Conservation (phyloP, 1,284 basidiomycete genomes). For the Leucocoprinus gongylophorus region DNA sequence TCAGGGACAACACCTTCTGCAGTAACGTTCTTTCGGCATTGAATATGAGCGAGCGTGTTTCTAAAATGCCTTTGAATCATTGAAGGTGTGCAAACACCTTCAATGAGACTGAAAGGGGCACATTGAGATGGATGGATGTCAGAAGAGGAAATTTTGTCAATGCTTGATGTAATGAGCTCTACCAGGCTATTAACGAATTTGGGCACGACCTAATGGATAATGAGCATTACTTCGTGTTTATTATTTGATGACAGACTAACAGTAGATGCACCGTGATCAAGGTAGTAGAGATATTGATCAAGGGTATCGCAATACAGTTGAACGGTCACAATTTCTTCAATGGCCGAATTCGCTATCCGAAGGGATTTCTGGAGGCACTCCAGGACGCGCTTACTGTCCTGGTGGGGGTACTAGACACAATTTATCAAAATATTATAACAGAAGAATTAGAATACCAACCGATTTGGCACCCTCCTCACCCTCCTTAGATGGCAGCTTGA, state of each 20-base stretch:
- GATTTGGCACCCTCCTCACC: slow-evolving; percentile 37
- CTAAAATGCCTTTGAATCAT: slow-evolving; percentile 90
- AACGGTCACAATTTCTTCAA: slow-evolving; percentile 90
- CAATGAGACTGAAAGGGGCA: slow-evolving; percentile 75
- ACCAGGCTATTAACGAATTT: slow-evolving; percentile 94
- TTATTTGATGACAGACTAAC: slow-evolving; percentile 44
- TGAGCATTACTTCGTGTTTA: slow-evolving; percentile 1
- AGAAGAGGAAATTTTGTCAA: slow-evolving; percentile 77
- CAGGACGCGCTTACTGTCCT: slow-evolving; percentile 91
- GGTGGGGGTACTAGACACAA: slow-evolving; percentile 63
- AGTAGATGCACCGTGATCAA: slow-evolving; percentile 84
- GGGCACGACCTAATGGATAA: slow-evolving; percentile 60
- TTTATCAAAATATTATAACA: background rate
- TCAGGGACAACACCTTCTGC: slow-evolving; percentile 31
- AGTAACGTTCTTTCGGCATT: slow-evolving; percentile 58
- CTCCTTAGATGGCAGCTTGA: slow-evolving; percentile 9
- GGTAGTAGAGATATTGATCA: slow-evolving; percentile 90
- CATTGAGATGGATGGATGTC: slow-evolving; percentile 82
- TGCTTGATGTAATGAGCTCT: slow-evolving; percentile 85
- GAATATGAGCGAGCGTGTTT: slow-evolving; percentile 85
- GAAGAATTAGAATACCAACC: slow-evolving; percentile 34
- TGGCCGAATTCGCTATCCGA: slow-evolving; percentile 88
- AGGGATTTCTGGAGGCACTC: slow-evolving; percentile 93
- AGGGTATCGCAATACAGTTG: slow-evolving; percentile 93
- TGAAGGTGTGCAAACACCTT: slow-evolving; percentile 86